Evolutionary conservation across 306 rosid genomes (phyloP).

Genomic region (Castanospermum australe): DNA sequence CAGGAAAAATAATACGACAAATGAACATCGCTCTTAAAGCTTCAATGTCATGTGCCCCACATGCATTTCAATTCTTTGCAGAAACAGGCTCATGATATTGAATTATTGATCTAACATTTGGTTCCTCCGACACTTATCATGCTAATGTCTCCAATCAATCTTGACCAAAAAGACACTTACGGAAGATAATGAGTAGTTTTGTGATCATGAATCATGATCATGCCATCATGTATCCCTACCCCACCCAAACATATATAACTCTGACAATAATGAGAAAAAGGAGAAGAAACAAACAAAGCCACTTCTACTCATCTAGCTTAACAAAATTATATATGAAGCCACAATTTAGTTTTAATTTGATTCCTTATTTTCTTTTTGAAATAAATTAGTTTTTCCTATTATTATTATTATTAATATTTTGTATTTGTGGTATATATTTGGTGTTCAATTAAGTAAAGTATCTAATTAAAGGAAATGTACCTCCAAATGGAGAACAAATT

Average conservation of each 20-base stretch:
- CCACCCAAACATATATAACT: neutral
- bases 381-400: no score
- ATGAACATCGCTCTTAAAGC: neutral
- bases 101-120: slow-evolving; percentile 5
- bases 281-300: no score
- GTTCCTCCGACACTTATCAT: slow-evolving; percentile 14
- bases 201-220: slow-evolving; percentile 11
- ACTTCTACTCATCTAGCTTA: no score
- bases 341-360: no score
- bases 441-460: no score
- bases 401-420: no score
- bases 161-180: slow-evolving; percentile 4
- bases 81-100: neutral
- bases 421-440: no score
- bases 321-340: no score
- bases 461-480: no score
- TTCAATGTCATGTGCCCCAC: neutral
- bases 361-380: no score
- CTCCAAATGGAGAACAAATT: no score
- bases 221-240: neutral
- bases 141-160: slow-evolving; percentile 10
- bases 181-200: neutral
- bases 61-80: neutral
- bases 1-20: neutral
- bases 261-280: neutral